Base-by-base conservation (phyloP, 306 rosid genomes). In the Crotalaria pallida region DNA sequence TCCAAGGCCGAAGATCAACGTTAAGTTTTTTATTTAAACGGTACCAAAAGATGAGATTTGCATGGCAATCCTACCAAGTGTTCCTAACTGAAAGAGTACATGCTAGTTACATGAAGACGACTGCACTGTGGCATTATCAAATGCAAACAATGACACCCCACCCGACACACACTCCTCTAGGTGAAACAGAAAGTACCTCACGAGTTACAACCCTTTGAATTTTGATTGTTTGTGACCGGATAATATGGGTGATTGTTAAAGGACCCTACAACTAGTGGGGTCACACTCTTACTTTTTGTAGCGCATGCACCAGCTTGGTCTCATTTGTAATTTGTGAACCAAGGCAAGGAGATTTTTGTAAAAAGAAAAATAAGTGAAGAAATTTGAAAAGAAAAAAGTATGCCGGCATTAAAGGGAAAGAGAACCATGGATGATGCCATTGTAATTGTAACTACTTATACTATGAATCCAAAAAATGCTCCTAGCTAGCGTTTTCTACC, bases 391-490 rank as follows among this genome's bases (percentile, higher is more conserved):
- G 77, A 62, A 44, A 43, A 36, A 12, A 52, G 47, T 17, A 7
- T 51, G 47, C 60, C 26, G 76, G 65, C 58, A 51, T 26, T 41
- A 70, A 70, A 74, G 72, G 65, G 65, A 71, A 70, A 64, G 72
- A 62, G 26, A 29, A 29, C 34, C 34, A 29, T 26, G 51, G 44
- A 17, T 18, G 13, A n/a, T 56, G 26, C 63, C 63, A 44, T 56
- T 40, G 51, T 62, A 26, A 26, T 26, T 31, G 56, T 40, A 52
- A 53, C 47, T 61, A 31, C 19, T 29, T 1, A 3, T 31, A 33
- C 40, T 38, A 38, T 9, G 13, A 8, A 38, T 10, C 3, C 6
- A 33, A 38, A 38, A 38, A 38, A 38, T 38, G 2, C 40, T 40
- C 22, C 15, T 26, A 24, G 26, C 11, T n/a, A n/a, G n/a, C n/a